Conservation (phyloP, 805 yeast genomes). For the Wickerhamiella dianesei region DNA sequence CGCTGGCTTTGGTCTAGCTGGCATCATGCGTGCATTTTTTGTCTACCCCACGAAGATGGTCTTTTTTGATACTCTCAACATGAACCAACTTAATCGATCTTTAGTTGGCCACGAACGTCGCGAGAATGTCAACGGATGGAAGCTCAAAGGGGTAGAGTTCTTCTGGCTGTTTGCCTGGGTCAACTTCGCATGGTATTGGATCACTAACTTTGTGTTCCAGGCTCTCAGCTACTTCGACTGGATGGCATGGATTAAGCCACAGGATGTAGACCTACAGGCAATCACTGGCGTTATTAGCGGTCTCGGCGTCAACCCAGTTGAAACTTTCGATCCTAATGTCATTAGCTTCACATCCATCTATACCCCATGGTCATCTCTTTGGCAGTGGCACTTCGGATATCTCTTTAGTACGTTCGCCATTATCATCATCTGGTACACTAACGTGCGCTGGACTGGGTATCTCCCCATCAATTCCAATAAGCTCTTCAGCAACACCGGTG, state of each 20-base stretch:
- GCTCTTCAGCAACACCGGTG: conserved; percentile 39
- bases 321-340: conserved; percentile 38
- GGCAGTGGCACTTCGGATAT: conserved; percentile 40
- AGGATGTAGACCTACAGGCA: conserved; percentile 34
- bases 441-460: conserved; percentile 33
- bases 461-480: conserved; percentile 39
- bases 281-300: conserved; percentile 37
- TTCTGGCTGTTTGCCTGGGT: conserved; percentile 31
- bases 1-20: conserved; percentile 54
- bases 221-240: conserved; percentile 50
- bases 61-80: conserved; percentile 28
- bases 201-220: conserved; percentile 50
- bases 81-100: conserved; percentile 37
- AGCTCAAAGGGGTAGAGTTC: conserved; percentile 35
- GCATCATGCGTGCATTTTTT: conserved; percentile 43
- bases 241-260: conserved; percentile 44
- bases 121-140: conserved; percentile 44
- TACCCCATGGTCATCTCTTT: conserved; percentile 36
- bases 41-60: conserved; percentile 38
- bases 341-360: conserved; percentile 30
- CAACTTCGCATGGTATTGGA: conserved; percentile 45
- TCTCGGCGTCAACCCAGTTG: conserved; percentile 39
- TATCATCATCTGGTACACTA: conserved; percentile 29
- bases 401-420: conserved; percentile 35
- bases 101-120: conserved; percentile 29